These are phyloP conservation scores for Gautieria morchelliformis DNA, from an alignment of 768 basidiomycete genomes.

Conservation along the genomic window DNA sequence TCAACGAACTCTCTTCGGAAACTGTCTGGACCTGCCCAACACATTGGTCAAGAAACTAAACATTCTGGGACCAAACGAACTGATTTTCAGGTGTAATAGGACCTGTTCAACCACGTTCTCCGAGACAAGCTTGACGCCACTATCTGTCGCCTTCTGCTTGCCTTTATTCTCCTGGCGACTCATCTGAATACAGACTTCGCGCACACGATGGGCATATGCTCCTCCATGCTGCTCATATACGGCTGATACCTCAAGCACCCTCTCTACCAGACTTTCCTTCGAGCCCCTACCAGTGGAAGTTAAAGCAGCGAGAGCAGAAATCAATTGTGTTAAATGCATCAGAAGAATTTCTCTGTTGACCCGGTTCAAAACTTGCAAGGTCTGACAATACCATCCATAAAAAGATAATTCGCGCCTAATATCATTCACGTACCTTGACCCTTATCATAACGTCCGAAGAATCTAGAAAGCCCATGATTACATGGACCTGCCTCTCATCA, in stretches of 20 bases:
- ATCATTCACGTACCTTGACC: constrained; percentile 36
- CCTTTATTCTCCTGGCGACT: constrained; percentile 30
- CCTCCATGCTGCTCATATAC: constrained; percentile 30
- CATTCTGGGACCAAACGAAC: constrained; percentile 27
- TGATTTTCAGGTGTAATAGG: constrained; percentile 37
- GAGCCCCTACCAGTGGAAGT: background rate
- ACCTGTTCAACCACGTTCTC: constrained; percentile 50
- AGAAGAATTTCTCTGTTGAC: constrained; percentile 53
- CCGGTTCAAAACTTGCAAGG: constrained; percentile 42
- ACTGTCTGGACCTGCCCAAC: background rate
- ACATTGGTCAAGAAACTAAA: background rate
- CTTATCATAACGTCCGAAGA: constrained; percentile 50
- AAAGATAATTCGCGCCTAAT: background rate
- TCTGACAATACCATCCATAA: constrained; percentile 30
- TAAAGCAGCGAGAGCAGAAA: constrained; percentile 28
- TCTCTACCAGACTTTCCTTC: background rate
- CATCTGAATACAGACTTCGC: constrained; percentile 32
- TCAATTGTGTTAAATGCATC: constrained; percentile 38
- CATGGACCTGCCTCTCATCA: constrained; percentile 66
- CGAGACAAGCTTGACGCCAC: constrained; percentile 30
- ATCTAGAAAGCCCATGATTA: constrained; percentile 58
- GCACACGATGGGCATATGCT: constrained; percentile 30
- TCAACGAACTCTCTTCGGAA: constrained; percentile 5
- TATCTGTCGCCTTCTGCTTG: constrained; percentile 16
- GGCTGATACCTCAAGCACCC: constrained; percentile 15